Conservation (phyloP, 2,329 filamentous ascomycete species). For the Sporothrix mexicana region DNA sequence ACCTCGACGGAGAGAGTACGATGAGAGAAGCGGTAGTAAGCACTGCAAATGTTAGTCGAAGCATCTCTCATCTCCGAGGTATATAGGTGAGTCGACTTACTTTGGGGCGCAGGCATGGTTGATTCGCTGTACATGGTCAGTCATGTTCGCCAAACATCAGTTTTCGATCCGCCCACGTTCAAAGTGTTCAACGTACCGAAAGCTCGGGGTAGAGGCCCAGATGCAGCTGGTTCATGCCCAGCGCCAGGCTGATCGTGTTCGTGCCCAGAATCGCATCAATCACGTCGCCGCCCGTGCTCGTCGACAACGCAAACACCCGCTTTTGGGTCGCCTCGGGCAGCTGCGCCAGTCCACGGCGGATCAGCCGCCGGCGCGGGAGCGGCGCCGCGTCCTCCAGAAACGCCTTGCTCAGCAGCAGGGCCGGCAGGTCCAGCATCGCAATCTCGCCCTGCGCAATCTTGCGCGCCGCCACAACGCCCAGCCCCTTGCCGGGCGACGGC, state of each 20-base stretch:
- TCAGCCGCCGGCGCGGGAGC: conserved; percentile 40
- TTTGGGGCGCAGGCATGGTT: conserved; percentile 49
- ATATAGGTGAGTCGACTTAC: conserved; percentile 38
- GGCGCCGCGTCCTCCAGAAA: conserved; percentile 37
- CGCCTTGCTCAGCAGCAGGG: conserved; percentile 41
- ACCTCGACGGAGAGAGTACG: conserved; percentile 45
- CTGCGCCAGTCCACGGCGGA: conserved; percentile 42
- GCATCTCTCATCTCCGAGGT: too few relatives aligned
- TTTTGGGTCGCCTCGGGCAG: conserved; percentile 39
- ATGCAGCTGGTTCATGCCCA: conserved; percentile 37
- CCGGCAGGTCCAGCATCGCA: conserved; percentile 44
- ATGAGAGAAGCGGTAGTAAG: conserved; percentile 45
- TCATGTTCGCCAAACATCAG: not conserved
- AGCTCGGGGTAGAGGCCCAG: conserved; percentile 46
- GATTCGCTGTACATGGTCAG: conserved; percentile 41
- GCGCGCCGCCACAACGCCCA: conserved; percentile 44
- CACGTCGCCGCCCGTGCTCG: conserved; percentile 43
- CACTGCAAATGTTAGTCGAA: conserved; percentile 37
- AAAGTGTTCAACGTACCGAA: conserved; percentile 42
- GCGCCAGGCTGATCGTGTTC: conserved; percentile 44
- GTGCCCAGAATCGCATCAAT: conserved; percentile 46
- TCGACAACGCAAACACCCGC: conserved; percentile 42
- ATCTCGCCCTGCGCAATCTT: conserved; percentile 44
- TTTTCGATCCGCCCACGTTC: too few relatives aligned
- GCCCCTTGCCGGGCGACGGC: conserved; percentile 43